These are phyloP conservation scores for Aspergillus bombycis DNA, from an alignment of 2,329 filamentous ascomycete species.

Conservation along the genomic window DNA sequence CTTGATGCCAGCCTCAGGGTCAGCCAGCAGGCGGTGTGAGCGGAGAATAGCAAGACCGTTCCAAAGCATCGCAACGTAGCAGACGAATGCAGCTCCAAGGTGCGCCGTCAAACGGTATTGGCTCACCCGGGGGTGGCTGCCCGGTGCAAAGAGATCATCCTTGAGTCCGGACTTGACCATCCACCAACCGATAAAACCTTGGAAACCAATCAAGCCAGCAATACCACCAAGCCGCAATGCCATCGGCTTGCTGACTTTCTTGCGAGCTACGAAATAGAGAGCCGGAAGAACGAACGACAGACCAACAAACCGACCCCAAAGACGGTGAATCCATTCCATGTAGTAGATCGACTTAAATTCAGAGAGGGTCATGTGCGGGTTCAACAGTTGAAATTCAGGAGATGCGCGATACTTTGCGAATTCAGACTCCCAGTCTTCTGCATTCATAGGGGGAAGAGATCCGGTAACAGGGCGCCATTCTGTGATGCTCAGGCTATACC, in stretches of 20 bases:
- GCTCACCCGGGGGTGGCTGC: slow-evolving; percentile 86
- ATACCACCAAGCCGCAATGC: slow-evolving; percentile 79
- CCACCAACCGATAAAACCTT: slow-evolving; percentile 97
- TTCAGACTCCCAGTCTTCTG: slow-evolving; percentile 85
- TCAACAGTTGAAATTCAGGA: slow-evolving; percentile 89
- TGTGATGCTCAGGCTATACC: slow-evolving; percentile 83
- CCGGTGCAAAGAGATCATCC: slow-evolving; percentile 91
- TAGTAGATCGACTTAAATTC: slow-evolving; percentile 99
- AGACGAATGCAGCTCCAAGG: slow-evolving; percentile 85
- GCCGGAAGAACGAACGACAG: slow-evolving; percentile 87
- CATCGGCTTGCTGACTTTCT: slow-evolving; percentile 77
- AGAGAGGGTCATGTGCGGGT: slow-evolving; percentile 86
- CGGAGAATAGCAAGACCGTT: slow-evolving; percentile 84
- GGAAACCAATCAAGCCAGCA: slow-evolving; percentile 85
- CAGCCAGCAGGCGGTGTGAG: slow-evolving; percentile 69
- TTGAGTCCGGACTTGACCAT: slow-evolving; percentile 98
- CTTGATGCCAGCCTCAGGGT: slow-evolving; percentile 65
- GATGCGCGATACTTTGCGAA: slow-evolving; percentile 91
- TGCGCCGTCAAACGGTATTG: slow-evolving; percentile 93
- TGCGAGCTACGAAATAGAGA: slow-evolving; percentile 80
- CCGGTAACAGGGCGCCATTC: slow-evolving; percentile 98
- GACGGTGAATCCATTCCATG: slow-evolving; percentile 97
- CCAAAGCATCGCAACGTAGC: slow-evolving; percentile 93
- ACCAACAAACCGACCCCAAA: slow-evolving; percentile 92
- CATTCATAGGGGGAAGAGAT: slow-evolving; percentile 77